These are phyloP conservation scores for Sedum album DNA, from an alignment of 164 flowering plant genomes.

Conservation along the genomic window DNA sequence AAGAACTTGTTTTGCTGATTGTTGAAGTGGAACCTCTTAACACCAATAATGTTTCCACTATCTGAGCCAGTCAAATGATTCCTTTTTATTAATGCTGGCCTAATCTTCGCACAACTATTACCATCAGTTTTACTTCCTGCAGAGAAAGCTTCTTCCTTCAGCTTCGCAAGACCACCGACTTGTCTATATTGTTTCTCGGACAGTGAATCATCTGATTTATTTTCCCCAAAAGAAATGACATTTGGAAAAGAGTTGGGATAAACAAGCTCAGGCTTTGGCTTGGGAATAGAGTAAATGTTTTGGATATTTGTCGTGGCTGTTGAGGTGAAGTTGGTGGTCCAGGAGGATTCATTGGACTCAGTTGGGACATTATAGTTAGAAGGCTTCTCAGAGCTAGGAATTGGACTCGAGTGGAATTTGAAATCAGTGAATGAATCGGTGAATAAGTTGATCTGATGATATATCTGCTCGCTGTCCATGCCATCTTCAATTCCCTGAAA, in stretches of 20 bases:
- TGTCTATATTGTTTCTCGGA: neutral
- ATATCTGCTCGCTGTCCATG: neutral
- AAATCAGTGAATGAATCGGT: constrained; percentile 3
- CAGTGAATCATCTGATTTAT: neutral
- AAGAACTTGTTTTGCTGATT: neutral
- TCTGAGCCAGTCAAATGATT: constrained; percentile 1
- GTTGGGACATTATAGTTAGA: neutral
- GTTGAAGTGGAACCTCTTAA: constrained; percentile 10
- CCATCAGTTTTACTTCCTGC: neutral
- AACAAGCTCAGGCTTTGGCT: neutral
- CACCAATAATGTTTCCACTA: constrained; percentile 14
- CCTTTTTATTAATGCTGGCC: neutral
- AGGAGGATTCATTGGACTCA: neutral
- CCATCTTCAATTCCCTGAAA: neutral
- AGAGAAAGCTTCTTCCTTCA: neutral
- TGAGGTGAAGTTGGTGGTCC: neutral
- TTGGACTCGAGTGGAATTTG: neutral
- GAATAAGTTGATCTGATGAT: neutral
- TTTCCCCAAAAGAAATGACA: constrained; percentile 1
- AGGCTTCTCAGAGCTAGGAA: neutral
- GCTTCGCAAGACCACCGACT: neutral
- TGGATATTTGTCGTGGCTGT: neutral
- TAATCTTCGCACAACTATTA: neutral
- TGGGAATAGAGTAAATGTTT: neutral
- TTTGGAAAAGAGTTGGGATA: neutral